Percentiles rank a stretch among this genome's conserved stretches.
phyloP scores from a whole-genome alignment of 768 basidiomycete species.

The Hypsizygus marmoreus region DNA sequence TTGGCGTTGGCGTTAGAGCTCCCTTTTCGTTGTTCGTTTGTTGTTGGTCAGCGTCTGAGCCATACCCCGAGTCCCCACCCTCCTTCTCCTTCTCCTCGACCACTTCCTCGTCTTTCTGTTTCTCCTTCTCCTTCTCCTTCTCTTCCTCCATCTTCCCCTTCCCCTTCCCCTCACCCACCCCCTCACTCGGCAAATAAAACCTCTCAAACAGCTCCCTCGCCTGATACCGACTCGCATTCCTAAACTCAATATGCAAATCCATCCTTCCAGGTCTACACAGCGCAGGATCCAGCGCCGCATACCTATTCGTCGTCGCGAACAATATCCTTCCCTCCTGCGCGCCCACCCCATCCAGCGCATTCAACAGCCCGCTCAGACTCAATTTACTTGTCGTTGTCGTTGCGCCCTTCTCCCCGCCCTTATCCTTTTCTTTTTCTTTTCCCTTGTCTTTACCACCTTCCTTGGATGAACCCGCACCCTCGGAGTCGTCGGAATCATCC shows the following conservation, averaged over 20 bases:
- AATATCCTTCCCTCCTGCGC: slow-evolving; percentile 70
- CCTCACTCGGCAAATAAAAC: slow-evolving; percentile 51
- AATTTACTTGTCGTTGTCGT: slow-evolving; percentile 34
- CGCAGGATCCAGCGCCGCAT: slow-evolving; percentile 59
- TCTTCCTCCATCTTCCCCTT: background rate
- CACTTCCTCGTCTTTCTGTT: too few relatives aligned
- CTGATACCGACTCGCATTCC: slow-evolving; percentile 59
- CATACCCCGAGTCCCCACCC: too few relatives aligned
- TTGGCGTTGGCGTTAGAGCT: slow-evolving; percentile 6
- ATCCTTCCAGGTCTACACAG: slow-evolving; percentile 68
- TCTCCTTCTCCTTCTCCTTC: too few relatives aligned
- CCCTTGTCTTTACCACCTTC: background rate
- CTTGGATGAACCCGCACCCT: background rate
- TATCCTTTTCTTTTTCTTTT: background rate
- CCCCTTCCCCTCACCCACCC: background rate
- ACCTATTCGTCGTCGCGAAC: slow-evolving; percentile 75
- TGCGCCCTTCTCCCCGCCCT: slow-evolving; percentile 5
- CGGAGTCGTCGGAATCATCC: too few relatives aligned
- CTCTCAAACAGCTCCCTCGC: slow-evolving; percentile 57
- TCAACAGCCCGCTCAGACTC: slow-evolving; percentile 66
- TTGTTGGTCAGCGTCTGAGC: too few relatives aligned
- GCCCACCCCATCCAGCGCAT: slow-evolving; percentile 68
- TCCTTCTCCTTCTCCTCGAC: too few relatives aligned
- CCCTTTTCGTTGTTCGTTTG: too few relatives aligned
- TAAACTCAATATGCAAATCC: slow-evolving; percentile 69